Conservation (phyloP, 2,329 filamentous ascomycete genomes). For the Plenodomus tracheiphilus region DNA sequence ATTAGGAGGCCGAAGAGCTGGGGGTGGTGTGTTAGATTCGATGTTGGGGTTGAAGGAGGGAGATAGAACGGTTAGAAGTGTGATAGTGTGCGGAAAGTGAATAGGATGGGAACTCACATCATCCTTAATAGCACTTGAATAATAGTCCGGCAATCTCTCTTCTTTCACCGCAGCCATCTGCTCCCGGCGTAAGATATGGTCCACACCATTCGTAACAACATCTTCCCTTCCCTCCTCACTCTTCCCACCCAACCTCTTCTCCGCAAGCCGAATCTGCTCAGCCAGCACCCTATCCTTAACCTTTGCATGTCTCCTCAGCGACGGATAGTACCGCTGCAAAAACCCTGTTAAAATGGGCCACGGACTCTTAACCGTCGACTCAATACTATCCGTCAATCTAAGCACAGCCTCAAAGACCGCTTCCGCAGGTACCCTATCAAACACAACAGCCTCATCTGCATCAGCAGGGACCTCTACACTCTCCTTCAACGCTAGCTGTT, state of each 20-base stretch:
- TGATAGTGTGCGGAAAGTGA: not conserved
- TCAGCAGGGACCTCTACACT: not conserved
- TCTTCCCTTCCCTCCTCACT: slow-evolving; percentile 3
- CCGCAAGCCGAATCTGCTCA: slow-evolving; percentile 8
- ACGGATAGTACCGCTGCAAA: not conserved
- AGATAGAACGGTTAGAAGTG: no score
- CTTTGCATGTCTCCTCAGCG: not conserved
- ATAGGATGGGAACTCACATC: slow-evolving; percentile 6
- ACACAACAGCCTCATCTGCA: slow-evolving; percentile 3
- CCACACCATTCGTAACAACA: slow-evolving; percentile 10
- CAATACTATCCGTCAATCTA: slow-evolving; percentile 8
- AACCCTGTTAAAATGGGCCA: slow-evolving; percentile 3
- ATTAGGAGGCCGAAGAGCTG: slow-evolving; percentile 42
- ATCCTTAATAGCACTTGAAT: slow-evolving; percentile 8
- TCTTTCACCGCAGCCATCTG: slow-evolving; percentile 5
- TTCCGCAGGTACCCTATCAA: slow-evolving; percentile 4
- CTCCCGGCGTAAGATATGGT: slow-evolving; percentile 16
- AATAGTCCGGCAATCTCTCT: slow-evolving; percentile 4
- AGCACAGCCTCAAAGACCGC: slow-evolving; percentile 11
- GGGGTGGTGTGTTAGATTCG: not conserved
- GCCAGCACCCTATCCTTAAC: slow-evolving; percentile 2
- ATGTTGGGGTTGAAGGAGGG: not conserved
- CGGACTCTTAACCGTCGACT: slow-evolving; percentile 4
- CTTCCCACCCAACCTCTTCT: slow-evolving; percentile 5
- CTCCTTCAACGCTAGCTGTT: slow-evolving; percentile 3